Evolutionary conservation across 768 basidiomycete species (phyloP), one percentile per base, ranked within the genome.

Genomic region (Serendipita sp.): DNA sequence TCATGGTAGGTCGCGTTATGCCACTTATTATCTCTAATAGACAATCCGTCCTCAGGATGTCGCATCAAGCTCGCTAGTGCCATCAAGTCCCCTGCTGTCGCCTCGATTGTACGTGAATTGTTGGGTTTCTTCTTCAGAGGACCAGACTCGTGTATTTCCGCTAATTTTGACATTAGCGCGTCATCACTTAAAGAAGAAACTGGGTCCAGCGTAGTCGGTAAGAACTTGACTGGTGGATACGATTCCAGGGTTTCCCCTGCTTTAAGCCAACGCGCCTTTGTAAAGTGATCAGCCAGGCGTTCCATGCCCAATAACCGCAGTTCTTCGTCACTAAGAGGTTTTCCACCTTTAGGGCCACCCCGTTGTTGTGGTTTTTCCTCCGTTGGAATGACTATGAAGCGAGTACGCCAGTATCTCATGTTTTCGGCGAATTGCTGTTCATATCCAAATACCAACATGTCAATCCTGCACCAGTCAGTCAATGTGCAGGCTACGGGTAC

Each of bases 371-470:
- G 79, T 8, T 83, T 79, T 44, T 90, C 87, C 13, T 81, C 78
- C 0, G 91, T 86, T 0, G 95, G 95, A 34, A 99, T 88, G 18
- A 99, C 84, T 30, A 98, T 80, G 72, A 96, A 96, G 23, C 94
- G 80, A 0, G 93, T 97, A 11, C 94, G 81, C 91, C 95, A 96
- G 70, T 95, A 95, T 52, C 89, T 83, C 36, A 94, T 77, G 1
- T 88, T 85, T 66, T 91, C 89, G 70, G 83, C 83, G 72, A 89
- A 85, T 62, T 86, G 79, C 66, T 85, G 83, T 70, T 91, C 87
- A 69, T 91, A 88, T 0, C 89, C 87, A 38, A 86, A 85, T 2
- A 89, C 84, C 2, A 91, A 73, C 88, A 92, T 89, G 71, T 92
- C 90, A 65, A 92, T 72, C 66, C 90, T 92, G 60, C 41, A 38